Conservation (phyloP, 129 eudicot species). For the Dittrichia graveolens region DNA sequence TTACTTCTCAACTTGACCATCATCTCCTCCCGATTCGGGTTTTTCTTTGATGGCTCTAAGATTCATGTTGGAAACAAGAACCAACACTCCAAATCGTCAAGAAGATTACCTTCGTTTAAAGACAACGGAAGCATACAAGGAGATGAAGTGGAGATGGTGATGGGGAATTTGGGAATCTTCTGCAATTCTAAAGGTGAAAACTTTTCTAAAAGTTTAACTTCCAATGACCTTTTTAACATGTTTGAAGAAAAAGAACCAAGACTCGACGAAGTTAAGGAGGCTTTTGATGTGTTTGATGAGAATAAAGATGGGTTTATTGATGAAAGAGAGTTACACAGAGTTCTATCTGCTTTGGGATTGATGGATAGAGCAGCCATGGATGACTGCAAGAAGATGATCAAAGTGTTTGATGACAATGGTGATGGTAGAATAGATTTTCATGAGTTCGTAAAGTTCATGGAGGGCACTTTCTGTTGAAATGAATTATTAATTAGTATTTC, state of each 20-base stretch:
- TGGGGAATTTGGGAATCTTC: slow-evolving; percentile 39
- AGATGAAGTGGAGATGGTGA: slow-evolving; percentile 40
- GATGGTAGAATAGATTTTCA: slow-evolving; percentile 54
- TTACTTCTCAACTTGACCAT: slow-evolving; percentile 11
- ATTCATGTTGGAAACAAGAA: slow-evolving; percentile 7
- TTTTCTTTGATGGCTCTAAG: slow-evolving; percentile 11
- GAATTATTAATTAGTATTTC: neutral
- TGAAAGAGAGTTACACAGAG: slow-evolving; percentile 59
- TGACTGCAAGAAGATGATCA: slow-evolving; percentile 70
- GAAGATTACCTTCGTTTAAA: slow-evolving; percentile 13
- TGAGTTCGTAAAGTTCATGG: slow-evolving; percentile 63
- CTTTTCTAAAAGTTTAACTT: slow-evolving; percentile 36
- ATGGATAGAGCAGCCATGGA: slow-evolving; percentile 40
- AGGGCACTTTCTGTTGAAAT: slow-evolving; percentile 37
- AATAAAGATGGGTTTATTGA: slow-evolving; percentile 75
- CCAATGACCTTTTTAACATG: slow-evolving; percentile 38
- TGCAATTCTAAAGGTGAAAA: slow-evolving; percentile 26
- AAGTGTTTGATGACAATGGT: slow-evolving; percentile 46
- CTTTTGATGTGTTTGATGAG: slow-evolving; percentile 72
- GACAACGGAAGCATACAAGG: slow-evolving; percentile 1
- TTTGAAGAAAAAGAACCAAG: slow-evolving; percentile 57
- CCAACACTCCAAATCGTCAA: slow-evolving; percentile 17
- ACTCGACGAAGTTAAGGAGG: slow-evolving; percentile 55
- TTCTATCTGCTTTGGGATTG: slow-evolving; percentile 56
- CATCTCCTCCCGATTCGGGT: slow-evolving; percentile 11